Evolutionary conservation across 495 filamentous ascomycete genomes (phyloP), one percentile per base, ranked within the genome.

Genomic region (Cryomyces minteri): DNA sequence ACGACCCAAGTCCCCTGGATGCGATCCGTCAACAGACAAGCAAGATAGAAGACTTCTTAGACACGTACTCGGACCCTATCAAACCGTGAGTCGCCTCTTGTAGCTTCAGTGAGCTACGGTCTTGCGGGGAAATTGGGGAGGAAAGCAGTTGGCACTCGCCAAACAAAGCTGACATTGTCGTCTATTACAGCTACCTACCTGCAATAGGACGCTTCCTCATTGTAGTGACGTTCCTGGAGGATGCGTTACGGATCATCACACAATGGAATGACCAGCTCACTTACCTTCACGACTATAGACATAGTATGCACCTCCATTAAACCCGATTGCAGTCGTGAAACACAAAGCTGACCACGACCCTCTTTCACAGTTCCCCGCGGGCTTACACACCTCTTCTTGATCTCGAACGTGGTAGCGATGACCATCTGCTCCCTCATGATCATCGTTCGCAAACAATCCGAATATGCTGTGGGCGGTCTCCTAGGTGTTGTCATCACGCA

Each of bases 201-300:
- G 85, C 84, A 46, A 88, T 96, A 64, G 90, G 90, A 36, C 83
- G 90, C 39, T 96, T 96, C 65, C 67, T 98, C 53, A 98, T 98
- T 54, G 90, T 98, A 31, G 90, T 95, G 46, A 98, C 90, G 50
- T 98, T 98, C 69, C 72, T 98, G 48, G 90, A 98, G 66, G 90
- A 98, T 67, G 84, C 88, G 32, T 67, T 98, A 37, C 76, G 90
- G 61, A 98, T 98, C 59, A 69, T 96, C 57, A 96, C 92, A 50
- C 90, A 98, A 79, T 98, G 90, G 90, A 78, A 58, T 60, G 90
- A 96, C 63, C 90, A 98, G 70, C 76, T 98, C 32, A 64, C 82
- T 30, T 98, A 95, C 58, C 78, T 98, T 40, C 78, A 81, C 58
- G 84, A 93, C 55, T 95, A 92, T 68, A 73, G 92, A 54, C 77